Percentiles rank a stretch among this genome's conserved stretches.
Evolutionary conservation across 805 yeast genomes (phyloP).

Genomic region (Candida loeiensis): DNA sequence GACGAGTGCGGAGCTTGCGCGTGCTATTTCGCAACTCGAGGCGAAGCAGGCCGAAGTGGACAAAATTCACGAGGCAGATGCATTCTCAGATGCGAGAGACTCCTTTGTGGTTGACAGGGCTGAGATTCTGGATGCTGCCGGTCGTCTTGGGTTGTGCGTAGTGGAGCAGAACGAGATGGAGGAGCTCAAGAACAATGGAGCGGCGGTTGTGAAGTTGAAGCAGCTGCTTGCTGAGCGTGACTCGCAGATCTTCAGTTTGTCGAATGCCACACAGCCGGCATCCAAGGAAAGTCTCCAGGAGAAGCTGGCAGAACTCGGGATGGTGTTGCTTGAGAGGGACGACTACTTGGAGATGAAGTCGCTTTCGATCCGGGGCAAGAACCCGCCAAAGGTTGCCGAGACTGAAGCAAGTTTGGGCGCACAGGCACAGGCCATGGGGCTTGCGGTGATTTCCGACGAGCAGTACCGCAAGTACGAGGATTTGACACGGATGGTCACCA

Average conservation of each 20-base stretch:
- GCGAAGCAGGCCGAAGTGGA: background rate
- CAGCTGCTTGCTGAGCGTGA: slow-evolving; percentile 31
- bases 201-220: slow-evolving; percentile 15
- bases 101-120: slow-evolving; percentile 25
- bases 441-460: slow-evolving; percentile 33
- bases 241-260: slow-evolving; percentile 23
- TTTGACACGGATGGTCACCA: slow-evolving; percentile 14
- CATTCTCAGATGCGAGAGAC: slow-evolving; percentile 28
- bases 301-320: slow-evolving; percentile 29
- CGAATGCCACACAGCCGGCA: slow-evolving; percentile 10
- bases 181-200: slow-evolving; percentile 21
- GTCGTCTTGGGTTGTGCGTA: slow-evolving; percentile 24
- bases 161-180: slow-evolving; percentile 17
- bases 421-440: slow-evolving; percentile 41
- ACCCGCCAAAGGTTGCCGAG: slow-evolving; percentile 15
- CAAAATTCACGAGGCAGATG: slow-evolving; percentile 1
- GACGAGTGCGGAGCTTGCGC: background rate
- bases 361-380: slow-evolving; percentile 10
- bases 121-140: slow-evolving; percentile 26
- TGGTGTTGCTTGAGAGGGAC: slow-evolving; percentile 27
- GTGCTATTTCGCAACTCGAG: background rate
- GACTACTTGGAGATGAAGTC: slow-evolving; percentile 28
- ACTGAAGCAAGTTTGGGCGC: slow-evolving; percentile 18
- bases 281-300: slow-evolving; percentile 23
- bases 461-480: slow-evolving; percentile 22